Base-by-base conservation (phyloP, 2,329 filamentous ascomycete species). In the Cordyceps cicadae region DNA sequence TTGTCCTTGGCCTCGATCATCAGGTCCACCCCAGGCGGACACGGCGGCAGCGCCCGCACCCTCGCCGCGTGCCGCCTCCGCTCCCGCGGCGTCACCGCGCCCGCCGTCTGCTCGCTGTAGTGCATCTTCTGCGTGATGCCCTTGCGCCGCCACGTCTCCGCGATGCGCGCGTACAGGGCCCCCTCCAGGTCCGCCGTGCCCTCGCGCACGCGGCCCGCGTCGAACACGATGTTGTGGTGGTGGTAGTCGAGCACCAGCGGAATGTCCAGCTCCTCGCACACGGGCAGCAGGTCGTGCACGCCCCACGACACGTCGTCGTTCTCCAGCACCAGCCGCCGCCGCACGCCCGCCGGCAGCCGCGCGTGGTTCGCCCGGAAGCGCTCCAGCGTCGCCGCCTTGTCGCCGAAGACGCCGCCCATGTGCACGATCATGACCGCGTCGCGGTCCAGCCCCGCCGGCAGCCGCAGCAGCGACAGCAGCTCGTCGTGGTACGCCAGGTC, bases 1-100 rank as follows among this genome's bases (percentile, higher is more conserved):
- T 97, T 97, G 70, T 97, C 93, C 72, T 97, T 97, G 53, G 93
- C 93, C 75, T 97, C 93, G 63, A 97, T 97, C 93, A 97, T 97
- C n/a, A 97, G 79, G 69, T 97, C 93, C 88, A 95, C 94, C 37
- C 88, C 86, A 1, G 84, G 77, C 4, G 86, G 80, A 67, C 93
- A 97, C 0, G 93, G 92, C 0, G 93, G 93, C 0, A 97, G 74
- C 0, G 86, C 89, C 65, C 81, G 81, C 1, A 96, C 91, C 9
- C 93, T 83, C 0, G 90, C 81, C 41, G 86, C 91, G 69, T 97
- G 93, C 73, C 96, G 97, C 62, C 93, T 83, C 32, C 92, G 80
- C 65, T 96, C 88, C 0, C 85, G 82, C 0, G 82, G 82, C 0
- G 92, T 96, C 46, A 96, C 82, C 1, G 92, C 90, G 1, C 63